phyloP scores from a whole-genome alignment of 129 eudicot species.

The Helichrysum umbraculigerum region DNA sequence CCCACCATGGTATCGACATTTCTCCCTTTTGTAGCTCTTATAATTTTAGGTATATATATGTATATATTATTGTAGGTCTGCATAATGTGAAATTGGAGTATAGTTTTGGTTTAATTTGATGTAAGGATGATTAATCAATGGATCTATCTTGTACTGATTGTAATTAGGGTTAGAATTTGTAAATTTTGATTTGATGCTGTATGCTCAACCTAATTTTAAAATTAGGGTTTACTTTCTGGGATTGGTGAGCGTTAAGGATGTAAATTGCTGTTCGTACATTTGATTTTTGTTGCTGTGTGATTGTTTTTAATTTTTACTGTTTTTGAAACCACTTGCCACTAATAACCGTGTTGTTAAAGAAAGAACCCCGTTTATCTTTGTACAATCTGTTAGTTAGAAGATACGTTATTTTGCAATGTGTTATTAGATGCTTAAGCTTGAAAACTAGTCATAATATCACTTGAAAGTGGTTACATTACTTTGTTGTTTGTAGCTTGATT shows the following conservation, averaged over 20 bases:
- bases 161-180: not conserved
- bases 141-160: conserved; percentile 3
- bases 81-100: not conserved
- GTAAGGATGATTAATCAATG: not conserved
- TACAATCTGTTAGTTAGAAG: too few species aligned
- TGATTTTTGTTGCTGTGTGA: too few species aligned
- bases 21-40: not conserved
- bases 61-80: not conserved
- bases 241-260: too few species aligned
- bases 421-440: not conserved
- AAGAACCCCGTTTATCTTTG: too few species aligned
- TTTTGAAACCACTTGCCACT: not conserved
- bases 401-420: too few species aligned
- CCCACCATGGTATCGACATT: conserved; percentile 30
- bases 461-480: not conserved
- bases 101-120: conserved; percentile 6
- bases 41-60: not conserved
- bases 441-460: not conserved
- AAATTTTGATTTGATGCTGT: not conserved
- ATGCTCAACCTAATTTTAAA: not conserved
- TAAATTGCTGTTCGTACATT: too few species aligned
- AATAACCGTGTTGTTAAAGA: not conserved
- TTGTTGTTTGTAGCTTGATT: not conserved
- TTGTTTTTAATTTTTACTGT: not conserved
- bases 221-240: too few species aligned